phyloP scores from a whole-genome alignment of 345 rosid genomes.

The Sonneratia alba region DNA sequence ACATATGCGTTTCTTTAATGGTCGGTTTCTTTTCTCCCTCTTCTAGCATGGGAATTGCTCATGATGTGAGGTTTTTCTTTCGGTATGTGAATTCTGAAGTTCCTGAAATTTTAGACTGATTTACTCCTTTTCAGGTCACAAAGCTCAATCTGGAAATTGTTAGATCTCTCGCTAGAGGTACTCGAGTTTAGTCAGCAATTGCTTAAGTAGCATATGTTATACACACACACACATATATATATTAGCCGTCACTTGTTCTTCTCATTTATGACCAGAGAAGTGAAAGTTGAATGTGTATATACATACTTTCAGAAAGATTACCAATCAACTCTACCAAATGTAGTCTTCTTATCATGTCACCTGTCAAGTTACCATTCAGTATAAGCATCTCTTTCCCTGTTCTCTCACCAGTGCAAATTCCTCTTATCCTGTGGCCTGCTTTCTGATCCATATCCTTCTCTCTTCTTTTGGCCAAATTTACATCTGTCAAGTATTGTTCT shows the following conservation, averaged over 20 bases:
- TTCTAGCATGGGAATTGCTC: neutral
- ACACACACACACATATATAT: too few species aligned
- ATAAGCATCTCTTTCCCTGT: neutral
- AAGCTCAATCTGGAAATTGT: conserved; percentile 85
- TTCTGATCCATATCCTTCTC: neutral
- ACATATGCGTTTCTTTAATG: neutral
- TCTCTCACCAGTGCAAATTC: neutral
- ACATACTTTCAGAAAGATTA: neutral
- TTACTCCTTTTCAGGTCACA: conserved; percentile 46
- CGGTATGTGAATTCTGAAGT: neutral
- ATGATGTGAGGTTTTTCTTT: neutral
- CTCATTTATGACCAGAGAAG: neutral
- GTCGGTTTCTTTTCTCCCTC: neutral
- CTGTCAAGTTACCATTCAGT: neutral
- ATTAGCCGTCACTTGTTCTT: neutral
- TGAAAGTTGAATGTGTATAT: neutral
- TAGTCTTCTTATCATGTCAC: neutral
- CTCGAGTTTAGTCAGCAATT: neutral
- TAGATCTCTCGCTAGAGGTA: conserved; percentile 87
- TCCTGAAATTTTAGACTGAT: neutral
- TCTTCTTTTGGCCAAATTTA: neutral
- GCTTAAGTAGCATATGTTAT: neutral
- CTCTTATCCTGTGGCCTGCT: too few species aligned
- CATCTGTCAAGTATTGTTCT: neutral
- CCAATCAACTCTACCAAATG: neutral